Base-by-base conservation (phyloP, 2,329 filamentous ascomycete genomes). In the Aquanectria penicillioides region DNA sequence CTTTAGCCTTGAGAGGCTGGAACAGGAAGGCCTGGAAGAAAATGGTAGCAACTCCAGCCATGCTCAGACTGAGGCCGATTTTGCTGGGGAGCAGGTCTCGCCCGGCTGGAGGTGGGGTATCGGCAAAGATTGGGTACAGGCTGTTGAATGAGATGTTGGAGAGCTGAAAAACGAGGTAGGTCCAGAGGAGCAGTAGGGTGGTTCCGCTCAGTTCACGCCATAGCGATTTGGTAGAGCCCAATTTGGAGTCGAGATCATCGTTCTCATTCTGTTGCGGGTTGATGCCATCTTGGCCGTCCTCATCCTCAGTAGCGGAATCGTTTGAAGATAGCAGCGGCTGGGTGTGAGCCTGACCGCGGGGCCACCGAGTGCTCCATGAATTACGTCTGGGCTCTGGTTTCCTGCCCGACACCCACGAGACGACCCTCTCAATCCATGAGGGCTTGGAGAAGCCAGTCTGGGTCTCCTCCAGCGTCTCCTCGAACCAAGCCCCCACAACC, bases 91-190 rank as follows among this genome's bases (percentile, higher is more conserved):
- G 84, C 4, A 98, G 81, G 1, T 83, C 82, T 34, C 95, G 89
- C 15, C 95, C 95, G 0, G 89, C 89, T 0, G 95, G 95, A 0
- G 88, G 82, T 1, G 84, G 76, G 0, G 90, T 88, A 52, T 94
- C 89, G 1, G 90, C 92, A 69, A 98, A 99, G 51, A 98, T 94
- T 1, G 95, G 95, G 69, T 96, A 99, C 0, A 99, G 81, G 15
- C 92, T 94, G 76, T 97, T 97, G 83, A 94, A 99, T 4, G 93
- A 93, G 65, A 97, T 93, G 74, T 98, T 98, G 60, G 91, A 89
- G 5, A 99, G 83, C 70, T 97, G 94, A 72, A 98, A 99, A 46
- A 98, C 89, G 37, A 97, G 86, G 71, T 97, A 98, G 0, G 94
- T 96, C 49, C 86, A 74, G 6, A 99, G 84, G 0, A 99, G 84